Conservation (phyloP, 2,329 filamentous ascomycete species). For the Calonectria hongkongensis region DNA sequence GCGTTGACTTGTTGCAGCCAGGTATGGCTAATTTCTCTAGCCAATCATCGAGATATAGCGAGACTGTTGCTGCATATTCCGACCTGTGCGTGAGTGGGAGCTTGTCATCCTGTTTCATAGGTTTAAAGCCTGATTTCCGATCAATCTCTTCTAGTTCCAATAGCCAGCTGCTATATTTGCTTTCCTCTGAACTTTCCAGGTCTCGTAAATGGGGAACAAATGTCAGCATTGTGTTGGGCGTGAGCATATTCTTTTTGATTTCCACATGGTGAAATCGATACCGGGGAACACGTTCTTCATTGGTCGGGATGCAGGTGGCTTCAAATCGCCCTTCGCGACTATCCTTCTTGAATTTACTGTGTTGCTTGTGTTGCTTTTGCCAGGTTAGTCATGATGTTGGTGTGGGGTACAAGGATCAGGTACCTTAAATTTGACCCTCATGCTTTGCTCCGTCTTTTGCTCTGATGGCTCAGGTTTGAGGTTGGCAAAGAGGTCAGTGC, state of each 20-base stretch:
- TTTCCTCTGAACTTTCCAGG: constrained; percentile 73
- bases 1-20: constrained; percentile 70
- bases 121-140: constrained; percentile 74
- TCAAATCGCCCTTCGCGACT: constrained; percentile 64
- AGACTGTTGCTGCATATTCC: constrained; percentile 71
- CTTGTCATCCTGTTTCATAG: constrained; percentile 71
- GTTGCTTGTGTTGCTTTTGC: constrained; percentile 61
- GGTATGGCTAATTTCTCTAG: constrained; percentile 69
- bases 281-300: constrained; percentile 71
- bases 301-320: constrained; percentile 69
- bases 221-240: constrained; percentile 76
- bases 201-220: constrained; percentile 77
- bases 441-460: constrained; percentile 62
- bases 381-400: constrained; percentile 43
- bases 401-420: constrained; percentile 33
- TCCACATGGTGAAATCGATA: constrained; percentile 77
- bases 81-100: constrained; percentile 68
- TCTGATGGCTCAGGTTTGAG: constrained; percentile 62
- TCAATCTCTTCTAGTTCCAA: constrained; percentile 75
- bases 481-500: constrained; percentile 69
- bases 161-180: constrained; percentile 73
- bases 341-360: constrained; percentile 66
- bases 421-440: constrained; percentile 73
- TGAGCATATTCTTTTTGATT: constrained; percentile 75
- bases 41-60: constrained; percentile 74